Evolutionary conservation across 805 yeast genomes (phyloP).

Genomic region (Grigorovia humatica): DNA sequence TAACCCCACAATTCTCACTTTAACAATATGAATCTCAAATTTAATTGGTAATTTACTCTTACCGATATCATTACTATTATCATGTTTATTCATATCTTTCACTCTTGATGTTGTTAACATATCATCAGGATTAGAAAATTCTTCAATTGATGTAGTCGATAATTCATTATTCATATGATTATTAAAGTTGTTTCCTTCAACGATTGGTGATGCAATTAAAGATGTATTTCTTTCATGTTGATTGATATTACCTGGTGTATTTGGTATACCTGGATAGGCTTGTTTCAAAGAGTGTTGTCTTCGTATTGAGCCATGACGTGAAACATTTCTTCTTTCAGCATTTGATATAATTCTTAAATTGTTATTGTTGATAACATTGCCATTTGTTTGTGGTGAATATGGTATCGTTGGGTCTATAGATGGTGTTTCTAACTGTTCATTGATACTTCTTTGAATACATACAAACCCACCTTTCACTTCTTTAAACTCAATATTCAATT

Average conservation of each 20-base stretch:
- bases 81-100: conserved; percentile 45
- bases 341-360: conserved; percentile 1
- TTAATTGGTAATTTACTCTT: conserved; percentile 41
- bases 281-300: conserved; percentile 25
- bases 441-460: conserved; percentile 53
- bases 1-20: conserved; percentile 80
- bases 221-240: conserved; percentile 21
- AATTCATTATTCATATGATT: conserved; percentile 17
- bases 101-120: conserved; percentile 42
- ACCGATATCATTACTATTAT: conserved; percentile 33
- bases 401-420: not conserved
- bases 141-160: conserved; percentile 28
- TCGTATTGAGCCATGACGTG: conserved; percentile 32
- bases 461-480: conserved; percentile 93
- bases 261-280: conserved; percentile 36
- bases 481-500: conserved; percentile 67
- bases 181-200: not conserved
- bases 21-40: conserved; percentile 86
- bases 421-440: not conserved
- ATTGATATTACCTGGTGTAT: conserved; percentile 37
- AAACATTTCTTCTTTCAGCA: conserved; percentile 6
- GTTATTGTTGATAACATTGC: not conserved
- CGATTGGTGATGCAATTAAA: conserved; percentile 22
- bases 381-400: not conserved
- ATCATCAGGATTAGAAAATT: conserved; percentile 29